Conservation (phyloP, 805 yeast genomes). For the Spathaspora arborariae region DNA sequence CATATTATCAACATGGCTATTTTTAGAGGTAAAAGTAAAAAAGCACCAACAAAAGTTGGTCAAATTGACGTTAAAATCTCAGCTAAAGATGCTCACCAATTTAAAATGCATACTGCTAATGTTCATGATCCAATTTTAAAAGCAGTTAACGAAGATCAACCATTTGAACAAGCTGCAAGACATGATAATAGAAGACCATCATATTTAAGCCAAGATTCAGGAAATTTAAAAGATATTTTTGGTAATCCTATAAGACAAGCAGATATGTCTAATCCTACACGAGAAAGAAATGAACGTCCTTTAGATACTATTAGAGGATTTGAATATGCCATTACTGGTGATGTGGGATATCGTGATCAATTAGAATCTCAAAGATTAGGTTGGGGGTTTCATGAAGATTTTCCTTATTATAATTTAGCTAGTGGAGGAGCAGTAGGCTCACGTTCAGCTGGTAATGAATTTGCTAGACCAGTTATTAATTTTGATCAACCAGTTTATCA, state of each 20-base stretch:
- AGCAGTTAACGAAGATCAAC: conserved; percentile 95
- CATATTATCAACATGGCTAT: conserved; percentile 21
- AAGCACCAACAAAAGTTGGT: conserved; percentile 3
- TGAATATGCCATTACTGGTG: conserved; percentile 94
- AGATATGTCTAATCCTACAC: conserved; percentile 89
- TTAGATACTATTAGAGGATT: conserved; percentile 91
- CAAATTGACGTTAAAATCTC: conserved; percentile 24
- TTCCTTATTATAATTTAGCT: conserved; percentile 48
- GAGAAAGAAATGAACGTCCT: conserved; percentile 94
- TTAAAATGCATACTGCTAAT: conserved; percentile 63
- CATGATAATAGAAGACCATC: conserved; percentile 36
- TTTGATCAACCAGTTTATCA: conserved; percentile 43
- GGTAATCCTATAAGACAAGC: conserved; percentile 77
- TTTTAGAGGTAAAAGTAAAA: conserved; percentile 26
- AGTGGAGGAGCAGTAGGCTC: conserved; percentile 18
- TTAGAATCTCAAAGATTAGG: conserved; percentile 77
- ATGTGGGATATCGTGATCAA: conserved; percentile 70
- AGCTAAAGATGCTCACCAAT: conserved; percentile 29
- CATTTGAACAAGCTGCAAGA: conserved; percentile 64
- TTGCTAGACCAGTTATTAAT: conserved; percentile 39
- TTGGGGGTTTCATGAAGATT: conserved; percentile 82
- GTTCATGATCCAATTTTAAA: conserved; percentile 81
- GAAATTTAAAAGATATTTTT: conserved; percentile 72
- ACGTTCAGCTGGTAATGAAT: conserved; percentile 21
- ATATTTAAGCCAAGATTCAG: conserved; percentile 45